Evolutionary conservation across 345 rosid genomes (phyloP), one percentile per base, ranked within the genome.

Genomic region (Boechera stricta): DNA sequence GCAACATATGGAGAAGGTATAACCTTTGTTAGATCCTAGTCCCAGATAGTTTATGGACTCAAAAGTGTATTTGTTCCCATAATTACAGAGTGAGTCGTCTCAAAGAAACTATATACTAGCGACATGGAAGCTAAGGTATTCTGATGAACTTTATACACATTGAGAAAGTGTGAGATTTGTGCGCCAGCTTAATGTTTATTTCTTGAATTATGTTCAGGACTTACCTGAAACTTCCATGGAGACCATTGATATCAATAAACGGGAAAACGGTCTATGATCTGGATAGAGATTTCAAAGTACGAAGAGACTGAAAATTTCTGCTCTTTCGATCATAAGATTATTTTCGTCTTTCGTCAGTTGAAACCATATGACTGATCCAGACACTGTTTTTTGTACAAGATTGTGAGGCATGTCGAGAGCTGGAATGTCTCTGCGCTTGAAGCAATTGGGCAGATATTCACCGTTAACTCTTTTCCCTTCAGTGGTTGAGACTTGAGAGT

Each of bases 181-280:
- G 15, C 2, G 2, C 28, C 21, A 26, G 72, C 60, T 64, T 65
- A 28, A 67, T 39, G 38, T 26, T 57, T 35, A 8, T 54, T 15
- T 21, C 63, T 51, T 72, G 33, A 57, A 41, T 47, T 12, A 54
- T 74, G 57, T 71, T 74, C 87, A 94, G 98, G 80, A 94, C 97
- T 47, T 88, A 83, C 90, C 84, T 94, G 70, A 90, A 83, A 80
- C 88, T 91, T 75, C 97, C 93, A 1, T 90, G 97, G 95, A 86
- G 79, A 77, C 95, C 95, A 33, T 85, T 91, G 60, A 85, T 91
- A 76, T 84, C 82, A 0, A 77, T 89, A 16, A 74, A 88, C 24
- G 97, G 97, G 74, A 86, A 71, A 63, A 91, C 97, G 1, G 71
- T 82, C 41, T 90, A 90, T 68, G 89, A 90, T 28, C 82, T 91